phyloP scores from a whole-genome alignment of 139 green algal species.

The Chlamydomonas eustigma region DNA sequence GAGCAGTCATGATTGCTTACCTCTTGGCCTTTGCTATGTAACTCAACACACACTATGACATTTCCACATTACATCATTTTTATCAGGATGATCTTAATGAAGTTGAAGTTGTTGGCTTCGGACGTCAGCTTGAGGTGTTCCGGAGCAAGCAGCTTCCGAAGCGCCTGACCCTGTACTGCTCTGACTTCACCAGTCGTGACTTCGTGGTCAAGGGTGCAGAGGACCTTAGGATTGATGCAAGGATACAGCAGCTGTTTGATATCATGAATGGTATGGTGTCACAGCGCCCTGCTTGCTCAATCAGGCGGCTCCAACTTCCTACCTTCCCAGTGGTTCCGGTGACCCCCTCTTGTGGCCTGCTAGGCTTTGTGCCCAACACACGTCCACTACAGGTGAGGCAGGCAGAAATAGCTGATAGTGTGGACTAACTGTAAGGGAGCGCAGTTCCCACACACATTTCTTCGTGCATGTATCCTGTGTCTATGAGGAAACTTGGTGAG shows the following conservation, averaged over 20 bases:
- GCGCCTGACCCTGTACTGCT: conserved; percentile 52
- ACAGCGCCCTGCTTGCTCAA: not conserved
- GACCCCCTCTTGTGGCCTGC: conserved; percentile 43
- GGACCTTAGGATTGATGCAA: conserved; percentile 68
- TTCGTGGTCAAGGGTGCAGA: conserved; percentile 66
- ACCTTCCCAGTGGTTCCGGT: conserved; percentile 25
- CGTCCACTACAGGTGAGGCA: conserved; percentile 18
- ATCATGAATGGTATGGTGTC: conserved; percentile 56
- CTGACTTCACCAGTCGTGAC: conserved; percentile 10
- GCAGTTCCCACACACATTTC: no score
- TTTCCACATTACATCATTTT: not conserved
- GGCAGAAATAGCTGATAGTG: no score
- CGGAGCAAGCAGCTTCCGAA: conserved; percentile 74
- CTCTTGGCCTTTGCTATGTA: not conserved
- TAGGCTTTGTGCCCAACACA: conserved; percentile 57
- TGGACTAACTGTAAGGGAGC: no score
- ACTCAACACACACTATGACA: not conserved
- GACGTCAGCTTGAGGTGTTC: conserved; percentile 42
- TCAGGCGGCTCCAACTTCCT: not conserved
- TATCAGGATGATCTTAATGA: not conserved
- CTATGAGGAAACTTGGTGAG: no score
- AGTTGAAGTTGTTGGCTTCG: not conserved
- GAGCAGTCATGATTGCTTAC: no score
- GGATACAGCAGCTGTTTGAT: conserved; percentile 62
- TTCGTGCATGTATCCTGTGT: no score